Evolutionary conservation across 208 protist genomes (phyloP).

Genomic region (Leishmania aethiopica): DNA sequence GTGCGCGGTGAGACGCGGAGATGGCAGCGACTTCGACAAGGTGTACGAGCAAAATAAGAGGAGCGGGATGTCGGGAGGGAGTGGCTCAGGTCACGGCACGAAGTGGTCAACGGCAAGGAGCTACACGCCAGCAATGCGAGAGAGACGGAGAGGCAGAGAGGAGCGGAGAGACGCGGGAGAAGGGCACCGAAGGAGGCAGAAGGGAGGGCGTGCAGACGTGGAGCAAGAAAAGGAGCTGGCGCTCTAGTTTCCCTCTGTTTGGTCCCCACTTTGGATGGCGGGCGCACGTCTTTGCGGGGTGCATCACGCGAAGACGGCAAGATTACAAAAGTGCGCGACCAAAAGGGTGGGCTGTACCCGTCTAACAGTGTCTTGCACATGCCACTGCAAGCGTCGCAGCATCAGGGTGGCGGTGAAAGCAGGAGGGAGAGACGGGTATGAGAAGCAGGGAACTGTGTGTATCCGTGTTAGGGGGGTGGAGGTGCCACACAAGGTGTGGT

Average conservation of each 20-base stretch:
- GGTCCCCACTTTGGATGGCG: not conserved
- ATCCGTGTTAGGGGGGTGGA: not conserved
- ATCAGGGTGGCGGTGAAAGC: not conserved
- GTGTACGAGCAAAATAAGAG: not conserved
- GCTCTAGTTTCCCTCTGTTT: not conserved
- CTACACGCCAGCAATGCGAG: not conserved
- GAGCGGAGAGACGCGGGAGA: not conserved
- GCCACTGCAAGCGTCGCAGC: not conserved
- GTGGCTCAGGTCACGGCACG: not conserved
- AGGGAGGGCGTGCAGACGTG: not conserved
- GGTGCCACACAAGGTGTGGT: not conserved
- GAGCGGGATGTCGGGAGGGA: not conserved
- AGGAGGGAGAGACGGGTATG: not conserved
- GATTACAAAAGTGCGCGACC: not conserved
- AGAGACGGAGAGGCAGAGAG: constrained; percentile 1
- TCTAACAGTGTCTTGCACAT: not conserved
- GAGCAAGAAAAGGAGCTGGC: not conserved
- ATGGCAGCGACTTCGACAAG: not conserved
- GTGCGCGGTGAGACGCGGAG: not conserved
- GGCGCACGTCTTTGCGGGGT: too few relatives aligned
- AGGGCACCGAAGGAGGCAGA: not conserved
- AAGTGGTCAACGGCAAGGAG: not conserved
- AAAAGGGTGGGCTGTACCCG: not conserved
- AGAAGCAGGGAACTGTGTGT: not conserved
- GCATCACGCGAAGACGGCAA: not conserved